Conservation (phyloP, 441 rosid species). For the Rhodomyrtus psidioides region DNA sequence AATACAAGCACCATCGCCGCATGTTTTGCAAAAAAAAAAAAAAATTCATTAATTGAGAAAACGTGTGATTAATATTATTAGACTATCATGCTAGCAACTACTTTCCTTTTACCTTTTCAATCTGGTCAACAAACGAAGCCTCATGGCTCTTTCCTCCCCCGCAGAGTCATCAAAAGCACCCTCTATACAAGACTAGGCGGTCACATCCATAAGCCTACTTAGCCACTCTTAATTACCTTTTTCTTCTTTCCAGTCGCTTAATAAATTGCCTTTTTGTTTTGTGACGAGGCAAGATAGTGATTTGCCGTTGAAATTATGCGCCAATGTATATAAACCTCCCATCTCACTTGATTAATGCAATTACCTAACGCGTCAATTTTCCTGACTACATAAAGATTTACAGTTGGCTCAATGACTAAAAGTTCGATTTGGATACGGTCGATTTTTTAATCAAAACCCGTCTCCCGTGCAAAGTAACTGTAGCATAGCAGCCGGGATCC, state of each 20-base stretch:
- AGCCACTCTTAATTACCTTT: not conserved
- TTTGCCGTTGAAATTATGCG: no score
- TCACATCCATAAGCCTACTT: not conserved
- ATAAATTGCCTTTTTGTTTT: no score
- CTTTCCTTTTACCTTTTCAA: not conserved
- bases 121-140: not conserved
- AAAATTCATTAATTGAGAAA: no score
- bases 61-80: no score
- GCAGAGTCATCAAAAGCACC: not conserved
- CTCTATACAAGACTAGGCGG: not conserved
- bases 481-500: not conserved
- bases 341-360: not conserved
- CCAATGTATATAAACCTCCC: no score
- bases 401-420: not conserved
- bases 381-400: not conserved
- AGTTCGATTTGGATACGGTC: not conserved
- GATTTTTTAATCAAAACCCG: not conserved
- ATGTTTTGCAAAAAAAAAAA: no score
- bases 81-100: accelerated
- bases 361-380: not conserved
- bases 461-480: not conserved
- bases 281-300: no score
- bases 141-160: not conserved
- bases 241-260: not conserved
- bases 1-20: no score